Percentiles rank a stretch among this genome's conserved stretches.
phyloP scores from a whole-genome alignment of 202 grass and related monocot species.

The Thinopyrum obtusiflorum region DNA sequence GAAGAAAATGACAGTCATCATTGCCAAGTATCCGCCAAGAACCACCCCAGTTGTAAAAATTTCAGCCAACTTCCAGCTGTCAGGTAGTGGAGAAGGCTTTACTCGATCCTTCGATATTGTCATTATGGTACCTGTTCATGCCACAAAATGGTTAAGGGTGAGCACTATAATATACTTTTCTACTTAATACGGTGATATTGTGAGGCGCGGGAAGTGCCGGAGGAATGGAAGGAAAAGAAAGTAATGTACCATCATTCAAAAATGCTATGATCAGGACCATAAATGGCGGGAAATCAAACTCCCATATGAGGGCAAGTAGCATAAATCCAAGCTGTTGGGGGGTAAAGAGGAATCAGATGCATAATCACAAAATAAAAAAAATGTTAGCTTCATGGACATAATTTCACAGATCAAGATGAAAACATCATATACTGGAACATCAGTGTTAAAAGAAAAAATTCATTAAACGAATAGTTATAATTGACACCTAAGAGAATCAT shows the following conservation, averaged over 20 bases:
- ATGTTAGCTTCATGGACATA: not conserved
- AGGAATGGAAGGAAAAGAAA: not conserved
- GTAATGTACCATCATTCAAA: constrained; percentile 30
- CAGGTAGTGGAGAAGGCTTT: constrained; percentile 37
- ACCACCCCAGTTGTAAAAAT: constrained; percentile 37
- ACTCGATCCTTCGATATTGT: constrained; percentile 39
- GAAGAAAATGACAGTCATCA: constrained; percentile 37
- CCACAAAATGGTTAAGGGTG: not conserved
- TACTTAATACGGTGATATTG: not conserved
- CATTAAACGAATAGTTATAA: not conserved
- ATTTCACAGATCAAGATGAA: not conserved
- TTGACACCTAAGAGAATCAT: not conserved
- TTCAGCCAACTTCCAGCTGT: constrained; percentile 36
- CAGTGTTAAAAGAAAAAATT: not conserved
- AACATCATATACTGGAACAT: not conserved
- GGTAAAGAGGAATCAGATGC: not conserved
- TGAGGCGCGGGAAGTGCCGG: not conserved
- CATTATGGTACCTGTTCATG: constrained; percentile 32
- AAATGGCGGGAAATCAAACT: constrained; percentile 38
- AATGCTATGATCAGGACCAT: constrained; percentile 40
- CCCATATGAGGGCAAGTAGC: constrained; percentile 40
- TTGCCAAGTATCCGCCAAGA: constrained; percentile 31
- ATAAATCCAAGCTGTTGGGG: constrained; percentile 37
- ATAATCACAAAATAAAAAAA: not conserved
- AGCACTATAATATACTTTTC: not conserved